Conservation (phyloP, 371 early-diverging fungal species). For the Homolaphlyctis polyrhiza region DNA sequence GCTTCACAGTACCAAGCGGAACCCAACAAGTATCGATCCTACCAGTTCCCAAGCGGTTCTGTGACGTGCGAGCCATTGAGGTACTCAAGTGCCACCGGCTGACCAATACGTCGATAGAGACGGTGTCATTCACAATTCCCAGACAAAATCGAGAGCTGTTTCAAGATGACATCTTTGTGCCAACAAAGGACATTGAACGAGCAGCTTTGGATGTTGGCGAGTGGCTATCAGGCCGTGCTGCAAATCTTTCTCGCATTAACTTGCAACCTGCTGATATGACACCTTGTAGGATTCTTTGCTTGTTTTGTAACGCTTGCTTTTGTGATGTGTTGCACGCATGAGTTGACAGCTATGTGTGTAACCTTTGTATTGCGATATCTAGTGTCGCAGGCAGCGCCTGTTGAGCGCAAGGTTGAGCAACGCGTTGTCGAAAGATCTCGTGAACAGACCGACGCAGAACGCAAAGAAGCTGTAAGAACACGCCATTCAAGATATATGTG, state of each 20-base stretch:
- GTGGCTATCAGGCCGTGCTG: conserved; percentile 37
- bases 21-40: conserved; percentile 16
- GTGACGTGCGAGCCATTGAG: conserved; percentile 62
- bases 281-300: conserved; percentile 36
- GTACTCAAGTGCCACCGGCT: conserved; percentile 63
- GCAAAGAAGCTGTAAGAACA: conserved; percentile 19
- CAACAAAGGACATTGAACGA: conserved; percentile 52
- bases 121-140: conserved; percentile 68
- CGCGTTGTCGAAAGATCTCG: conserved; percentile 26
- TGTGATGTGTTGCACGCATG: neutral
- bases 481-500: no score
- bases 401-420: conserved; percentile 41
- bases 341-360: neutral
- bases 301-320: neutral
- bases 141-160: conserved; percentile 72
- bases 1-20: neutral
- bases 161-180: conserved; percentile 80
- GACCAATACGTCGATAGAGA: conserved; percentile 59
- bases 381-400: conserved; percentile 47
- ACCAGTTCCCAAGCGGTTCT: conserved; percentile 59
- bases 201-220: conserved; percentile 44
- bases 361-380: no score
- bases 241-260: conserved; percentile 26
- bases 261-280: conserved; percentile 59
- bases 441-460: conserved; percentile 28